Evolutionary conservation across 1,139 yeast species (phyloP), one percentile per base, ranked within the genome.

Genomic region (Candida sanyaensis): DNA sequence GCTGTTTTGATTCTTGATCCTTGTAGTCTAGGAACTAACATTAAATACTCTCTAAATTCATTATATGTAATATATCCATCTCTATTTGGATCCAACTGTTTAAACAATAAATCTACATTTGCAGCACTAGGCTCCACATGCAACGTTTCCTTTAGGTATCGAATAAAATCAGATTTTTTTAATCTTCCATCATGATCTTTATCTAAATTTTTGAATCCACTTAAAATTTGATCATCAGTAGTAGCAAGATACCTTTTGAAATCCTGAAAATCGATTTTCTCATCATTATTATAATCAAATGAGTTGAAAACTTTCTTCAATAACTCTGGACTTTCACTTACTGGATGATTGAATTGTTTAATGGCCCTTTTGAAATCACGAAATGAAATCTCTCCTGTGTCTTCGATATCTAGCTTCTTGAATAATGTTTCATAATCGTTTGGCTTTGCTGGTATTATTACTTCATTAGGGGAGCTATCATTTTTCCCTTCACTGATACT

Each of bases 1-100:
- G 97, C 97, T 0, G 97, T 87, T 59, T 80, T 80, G 46, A 83
- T 84, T 63, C 88, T 78, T 4, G 88, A 81, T 3, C 88, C 89
- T 48, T 78, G 72, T 36, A 81, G 66, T 48, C 93, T 72, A 3
- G 99, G 99, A 72, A 92, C 86, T 55, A 93, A 81, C 43, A 92
- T 65, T 38, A 93, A 68, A 49, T 88, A 88, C 55, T 88, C 88
- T 55, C 96, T 75, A 80, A 96, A 93, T 58, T 93, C 96, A 48
- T 90, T 91, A 60, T 83, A 88, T 0, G 95, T 85, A 37, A 93
- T 84, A 56, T 74, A 81, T 1, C 95, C 93, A 52, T 84, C 86
- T 47, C 78, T 69, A 48, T 81, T 77, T 38, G 70, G 67, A 61
- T 86, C 93, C 41, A 88, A 73, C 43, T 78, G 80, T 34, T 75